Evolutionary conservation across 495 filamentous ascomycete genomes (phyloP).

Genomic region (Podospora sp.): DNA sequence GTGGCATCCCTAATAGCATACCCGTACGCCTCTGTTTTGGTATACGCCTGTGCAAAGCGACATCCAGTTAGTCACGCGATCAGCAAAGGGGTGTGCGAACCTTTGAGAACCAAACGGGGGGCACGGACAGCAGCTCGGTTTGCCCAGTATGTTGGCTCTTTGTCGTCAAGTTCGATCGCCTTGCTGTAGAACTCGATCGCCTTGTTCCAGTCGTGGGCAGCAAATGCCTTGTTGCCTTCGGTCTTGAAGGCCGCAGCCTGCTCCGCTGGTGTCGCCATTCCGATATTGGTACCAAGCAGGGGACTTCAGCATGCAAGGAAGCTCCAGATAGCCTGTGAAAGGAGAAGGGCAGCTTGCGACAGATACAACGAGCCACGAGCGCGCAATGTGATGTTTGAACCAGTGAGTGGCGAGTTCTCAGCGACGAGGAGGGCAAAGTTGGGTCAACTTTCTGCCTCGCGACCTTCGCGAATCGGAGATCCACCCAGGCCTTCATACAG

Average conservation of each 20-base stretch:
- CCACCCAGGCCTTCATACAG: constrained; percentile 8
- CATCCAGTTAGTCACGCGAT: constrained; percentile 51
- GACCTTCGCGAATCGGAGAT: constrained; percentile 16
- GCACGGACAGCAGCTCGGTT: constrained; percentile 86
- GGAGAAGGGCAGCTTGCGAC: background rate
- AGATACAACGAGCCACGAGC: background rate
- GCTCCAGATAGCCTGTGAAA: background rate
- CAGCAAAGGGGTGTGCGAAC: constrained; percentile 9
- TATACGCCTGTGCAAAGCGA: constrained; percentile 66
- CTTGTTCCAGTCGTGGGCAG: constrained; percentile 79
- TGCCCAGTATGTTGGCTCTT: constrained; percentile 86
- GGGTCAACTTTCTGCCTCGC: constrained; percentile 12
- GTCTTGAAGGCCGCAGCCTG: constrained; percentile 83
- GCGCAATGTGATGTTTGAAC: background rate
- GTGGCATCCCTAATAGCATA: constrained; percentile 90
- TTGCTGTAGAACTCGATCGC: constrained; percentile 86
- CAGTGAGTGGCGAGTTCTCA: constrained; percentile 12
- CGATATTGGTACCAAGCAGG: constrained; percentile 4
- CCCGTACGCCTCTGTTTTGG: constrained; percentile 93
- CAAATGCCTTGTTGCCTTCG: constrained; percentile 92
- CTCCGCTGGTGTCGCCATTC: constrained; percentile 45
- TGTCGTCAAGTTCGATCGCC: constrained; percentile 83
- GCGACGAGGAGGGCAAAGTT: constrained; percentile 1
- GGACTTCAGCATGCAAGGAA: background rate
- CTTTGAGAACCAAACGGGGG: constrained; percentile 4